Evolutionary conservation across 2,329 filamentous ascomycete species (phyloP).

Genomic region (Xylariaceae sp.): DNA sequence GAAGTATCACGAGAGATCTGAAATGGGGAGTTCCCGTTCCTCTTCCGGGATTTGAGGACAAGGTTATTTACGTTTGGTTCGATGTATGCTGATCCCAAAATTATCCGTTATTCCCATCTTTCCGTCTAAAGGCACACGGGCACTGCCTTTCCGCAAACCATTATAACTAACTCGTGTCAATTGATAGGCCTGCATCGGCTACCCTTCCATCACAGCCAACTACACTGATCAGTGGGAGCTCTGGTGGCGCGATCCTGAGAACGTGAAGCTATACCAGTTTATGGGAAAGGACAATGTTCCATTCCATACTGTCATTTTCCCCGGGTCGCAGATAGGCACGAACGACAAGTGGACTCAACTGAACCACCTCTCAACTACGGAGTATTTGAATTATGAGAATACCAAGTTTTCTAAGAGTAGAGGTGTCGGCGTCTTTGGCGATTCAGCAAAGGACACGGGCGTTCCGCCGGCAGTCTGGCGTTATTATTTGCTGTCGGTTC

Average conservation of each 20-base stretch:
- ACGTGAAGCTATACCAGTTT: conserved; percentile 91
- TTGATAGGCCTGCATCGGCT: conserved; percentile 69
- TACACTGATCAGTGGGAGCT: conserved; percentile 89
- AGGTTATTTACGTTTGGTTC: conserved; percentile 88
- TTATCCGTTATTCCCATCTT: neutral
- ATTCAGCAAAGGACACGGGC: conserved; percentile 84
- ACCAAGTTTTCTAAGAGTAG: conserved; percentile 94
- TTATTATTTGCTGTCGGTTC: conserved; percentile 84
- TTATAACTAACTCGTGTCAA: conserved; percentile 65
- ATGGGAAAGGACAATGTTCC: conserved; percentile 87
- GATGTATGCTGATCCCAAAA: conserved; percentile 83
- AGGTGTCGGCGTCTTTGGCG: conserved; percentile 88
- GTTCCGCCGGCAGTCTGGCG: conserved; percentile 88
- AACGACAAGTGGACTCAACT: conserved; percentile 87
- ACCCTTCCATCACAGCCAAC: conserved; percentile 86
- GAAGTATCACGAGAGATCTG: conserved; percentile 89
- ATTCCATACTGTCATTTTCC: conserved; percentile 92
- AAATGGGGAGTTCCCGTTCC: conserved; percentile 76
- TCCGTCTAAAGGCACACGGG: conserved; percentile 79
- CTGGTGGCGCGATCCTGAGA: conserved; percentile 90
- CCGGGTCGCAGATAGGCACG: conserved; percentile 82
- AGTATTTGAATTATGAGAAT: conserved; percentile 85
- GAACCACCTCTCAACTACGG: conserved; percentile 84
- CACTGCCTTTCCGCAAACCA: conserved; percentile 78
- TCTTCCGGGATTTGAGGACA: conserved; percentile 53